Conservation (phyloP, 2,329 filamentous ascomycete species). For the Penicillium corylophilum region DNA sequence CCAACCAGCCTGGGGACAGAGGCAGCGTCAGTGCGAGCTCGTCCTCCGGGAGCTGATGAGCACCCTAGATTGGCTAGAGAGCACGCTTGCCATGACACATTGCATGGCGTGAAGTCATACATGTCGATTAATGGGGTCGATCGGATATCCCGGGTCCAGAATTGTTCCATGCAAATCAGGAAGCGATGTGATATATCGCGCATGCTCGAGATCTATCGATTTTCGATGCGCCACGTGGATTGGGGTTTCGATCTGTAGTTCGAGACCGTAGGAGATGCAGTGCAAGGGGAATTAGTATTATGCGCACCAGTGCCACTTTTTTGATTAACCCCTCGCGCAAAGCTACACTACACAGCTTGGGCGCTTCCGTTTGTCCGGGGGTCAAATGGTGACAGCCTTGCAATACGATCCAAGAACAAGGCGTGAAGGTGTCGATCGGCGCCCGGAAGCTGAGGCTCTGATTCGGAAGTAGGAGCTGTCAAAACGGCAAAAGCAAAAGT, state of each 20-base stretch:
- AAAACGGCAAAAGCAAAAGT: neutral
- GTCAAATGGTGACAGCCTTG: slow-evolving; percentile 3
- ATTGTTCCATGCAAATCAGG: slow-evolving; percentile 4
- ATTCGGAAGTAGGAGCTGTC: neutral
- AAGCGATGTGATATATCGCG: slow-evolving; percentile 4
- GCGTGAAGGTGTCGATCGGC: slow-evolving; percentile 3
- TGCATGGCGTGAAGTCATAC: neutral
- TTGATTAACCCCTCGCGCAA: neutral
- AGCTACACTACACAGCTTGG: no score
- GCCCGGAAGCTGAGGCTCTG: slow-evolving; percentile 9
- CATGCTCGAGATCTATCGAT: slow-evolving; percentile 3
- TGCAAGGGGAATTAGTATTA: neutral
- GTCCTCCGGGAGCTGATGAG: slow-evolving; percentile 10
- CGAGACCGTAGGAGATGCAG: neutral
- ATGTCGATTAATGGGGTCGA: neutral
- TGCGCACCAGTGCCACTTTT: neutral
- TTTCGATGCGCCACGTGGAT: slow-evolving; percentile 10
- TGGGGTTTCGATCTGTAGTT: slow-evolving; percentile 1
- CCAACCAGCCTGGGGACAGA: neutral
- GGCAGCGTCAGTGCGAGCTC: slow-evolving; percentile 7
- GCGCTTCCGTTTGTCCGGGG: neutral
- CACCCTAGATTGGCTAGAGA: neutral
- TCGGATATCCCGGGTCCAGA: neutral
- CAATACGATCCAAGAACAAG: neutral
- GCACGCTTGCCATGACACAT: neutral